Conservation (phyloP, 768 basidiomycete genomes). For the Lanmaoa rubissima region DNA sequence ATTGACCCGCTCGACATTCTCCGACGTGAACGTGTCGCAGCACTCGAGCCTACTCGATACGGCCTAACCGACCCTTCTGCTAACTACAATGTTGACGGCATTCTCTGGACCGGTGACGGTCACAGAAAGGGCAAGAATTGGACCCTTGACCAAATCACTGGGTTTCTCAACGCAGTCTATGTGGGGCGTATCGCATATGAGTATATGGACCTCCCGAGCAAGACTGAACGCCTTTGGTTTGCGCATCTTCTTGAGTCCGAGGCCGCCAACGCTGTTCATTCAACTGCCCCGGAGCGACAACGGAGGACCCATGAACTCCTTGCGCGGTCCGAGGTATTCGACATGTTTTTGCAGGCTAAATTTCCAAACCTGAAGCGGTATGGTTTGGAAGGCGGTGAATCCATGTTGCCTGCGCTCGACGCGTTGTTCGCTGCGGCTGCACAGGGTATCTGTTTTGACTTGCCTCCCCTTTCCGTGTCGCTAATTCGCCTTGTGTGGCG, state of each 20-base stretch:
- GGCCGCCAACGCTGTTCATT: constrained; percentile 30
- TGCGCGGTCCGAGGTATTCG: constrained; percentile 75
- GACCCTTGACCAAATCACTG: constrained; percentile 67
- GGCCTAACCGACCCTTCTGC: constrained; percentile 55
- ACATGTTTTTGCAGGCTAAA: constrained; percentile 81
- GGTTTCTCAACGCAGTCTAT: constrained; percentile 71
- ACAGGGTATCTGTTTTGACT: constrained; percentile 38
- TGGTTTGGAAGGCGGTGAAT: constrained; percentile 90
- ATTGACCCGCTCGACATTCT: constrained; percentile 90
- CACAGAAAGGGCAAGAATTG: constrained; percentile 44
- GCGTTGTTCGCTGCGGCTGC: constrained; percentile 69
- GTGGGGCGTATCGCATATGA: constrained; percentile 88
- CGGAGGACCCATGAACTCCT: constrained; percentile 66
- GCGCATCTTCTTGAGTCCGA: constrained; percentile 74
- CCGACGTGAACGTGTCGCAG: constrained; percentile 75
- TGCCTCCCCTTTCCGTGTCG: neutral
- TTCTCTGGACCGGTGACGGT: constrained; percentile 61
- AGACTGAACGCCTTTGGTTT: constrained; percentile 88
- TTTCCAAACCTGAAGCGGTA: constrained; percentile 89
- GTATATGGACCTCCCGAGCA: constrained; percentile 86
- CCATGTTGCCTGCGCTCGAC: constrained; percentile 88
- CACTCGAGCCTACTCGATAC: constrained; percentile 75
- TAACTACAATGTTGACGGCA: constrained; percentile 74
- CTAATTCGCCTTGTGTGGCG: neutral
- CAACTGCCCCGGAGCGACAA: constrained; percentile 39